phyloP scores from a whole-genome alignment of 2,329 filamentous ascomycete species.

The Pseudocercospora vitis region DNA sequence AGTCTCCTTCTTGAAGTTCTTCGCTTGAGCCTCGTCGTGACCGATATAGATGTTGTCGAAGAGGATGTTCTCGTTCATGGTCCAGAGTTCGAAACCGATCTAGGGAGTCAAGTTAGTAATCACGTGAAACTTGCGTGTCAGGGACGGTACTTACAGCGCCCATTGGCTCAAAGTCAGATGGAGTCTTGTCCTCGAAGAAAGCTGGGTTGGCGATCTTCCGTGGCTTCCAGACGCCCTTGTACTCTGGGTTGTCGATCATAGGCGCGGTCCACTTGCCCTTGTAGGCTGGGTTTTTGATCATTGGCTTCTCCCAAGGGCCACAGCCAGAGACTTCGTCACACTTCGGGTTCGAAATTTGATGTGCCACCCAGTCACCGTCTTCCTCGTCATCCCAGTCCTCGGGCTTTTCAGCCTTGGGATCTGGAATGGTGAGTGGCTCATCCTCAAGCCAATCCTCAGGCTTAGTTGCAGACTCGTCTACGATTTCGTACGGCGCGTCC shows the following conservation, averaged over 20 bases:
- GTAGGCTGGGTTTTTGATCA: constrained; percentile 93
- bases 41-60: constrained; percentile 99
- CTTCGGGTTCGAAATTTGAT: constrained; percentile 92
- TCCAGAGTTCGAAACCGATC: constrained; percentile 99
- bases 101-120: constrained; percentile 40
- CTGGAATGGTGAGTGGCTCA: constrained; percentile 77
- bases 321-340: constrained; percentile 91
- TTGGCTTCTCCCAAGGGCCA: constrained; percentile 85
- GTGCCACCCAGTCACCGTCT: constrained; percentile 94
- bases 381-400: constrained; percentile 99
- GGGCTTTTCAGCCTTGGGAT: constrained; percentile 95
- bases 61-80: constrained; percentile 97
- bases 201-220: constrained; percentile 95
- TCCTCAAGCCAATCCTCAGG: constrained; percentile 96
- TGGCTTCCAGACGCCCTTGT: constrained; percentile 94
- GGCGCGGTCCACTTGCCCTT: constrained; percentile 98
- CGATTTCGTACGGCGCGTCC: constrained; percentile 93
- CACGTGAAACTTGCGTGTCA: background rate
- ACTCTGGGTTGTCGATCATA: constrained; percentile 92
- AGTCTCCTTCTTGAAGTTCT: constrained; percentile 83
- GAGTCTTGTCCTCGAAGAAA: constrained; percentile 96
- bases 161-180: constrained; percentile 96
- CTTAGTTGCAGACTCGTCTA: constrained; percentile 86
- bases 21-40: constrained; percentile 90
- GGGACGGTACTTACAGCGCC: constrained; percentile 78